Percentiles rank a stretch among this genome's conserved stretches.
phyloP scores from a whole-genome alignment of 2,329 filamentous ascomycete species.

The Exophiala dermatitidis region DNA sequence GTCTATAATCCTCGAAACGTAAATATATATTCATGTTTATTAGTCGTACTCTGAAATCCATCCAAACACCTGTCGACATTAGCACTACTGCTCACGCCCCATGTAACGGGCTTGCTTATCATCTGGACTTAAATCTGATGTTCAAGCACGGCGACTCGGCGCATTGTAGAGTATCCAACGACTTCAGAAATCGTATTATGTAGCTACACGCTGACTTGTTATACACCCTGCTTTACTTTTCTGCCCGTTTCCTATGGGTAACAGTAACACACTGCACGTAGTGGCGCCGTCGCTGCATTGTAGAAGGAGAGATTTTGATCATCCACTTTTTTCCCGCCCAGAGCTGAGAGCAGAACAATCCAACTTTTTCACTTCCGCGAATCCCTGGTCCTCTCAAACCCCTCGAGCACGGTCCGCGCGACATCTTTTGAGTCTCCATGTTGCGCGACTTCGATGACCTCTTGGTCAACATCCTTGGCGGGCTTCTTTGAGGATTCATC shows the following conservation, averaged over 20 bases:
- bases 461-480: conserved; percentile 20
- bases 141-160: neutral
- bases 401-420: conserved; percentile 43
- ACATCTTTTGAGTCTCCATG: conserved; percentile 36
- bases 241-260: neutral
- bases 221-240: conserved; percentile 14
- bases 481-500: conserved; percentile 15
- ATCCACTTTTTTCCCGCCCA: neutral
- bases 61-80: too few relatives aligned
- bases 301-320: conserved; percentile 8
- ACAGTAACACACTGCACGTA: conserved; percentile 4
- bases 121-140: neutral
- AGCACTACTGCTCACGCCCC: too few relatives aligned
- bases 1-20: too few relatives aligned
- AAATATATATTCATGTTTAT: too few relatives aligned
- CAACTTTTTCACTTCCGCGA: conserved; percentile 28
- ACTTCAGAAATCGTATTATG: neutral
- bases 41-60: too few relatives aligned
- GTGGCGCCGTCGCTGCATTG: conserved; percentile 8
- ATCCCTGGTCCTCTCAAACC: conserved; percentile 41
- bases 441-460: conserved; percentile 32
- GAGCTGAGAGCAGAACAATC: neutral
- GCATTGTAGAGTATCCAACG: neutral
- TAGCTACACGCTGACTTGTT: neutral
- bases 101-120: neutral